phyloP scores from a whole-genome alignment of 83 land plant genomes.

The Picea mariana region DNA sequence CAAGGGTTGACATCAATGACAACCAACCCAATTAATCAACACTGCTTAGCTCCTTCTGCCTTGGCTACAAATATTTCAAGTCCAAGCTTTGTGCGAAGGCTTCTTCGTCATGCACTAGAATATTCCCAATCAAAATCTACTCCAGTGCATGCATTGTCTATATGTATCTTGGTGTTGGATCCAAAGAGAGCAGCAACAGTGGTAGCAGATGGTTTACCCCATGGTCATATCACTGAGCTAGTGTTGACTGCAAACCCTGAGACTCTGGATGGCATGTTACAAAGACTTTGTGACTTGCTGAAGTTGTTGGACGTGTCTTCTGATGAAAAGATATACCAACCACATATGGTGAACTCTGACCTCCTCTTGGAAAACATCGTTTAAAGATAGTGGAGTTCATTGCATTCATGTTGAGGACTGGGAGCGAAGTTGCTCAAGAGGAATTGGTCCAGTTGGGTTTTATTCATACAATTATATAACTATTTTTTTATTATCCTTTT shows the following conservation, averaged over 20 bases:
- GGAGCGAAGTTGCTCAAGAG: constrained; percentile 33
- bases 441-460: constrained; percentile 64
- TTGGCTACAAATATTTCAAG: constrained; percentile 79
- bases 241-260: constrained; percentile 63
- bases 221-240: constrained; percentile 50
- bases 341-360: too few species aligned
- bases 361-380: too few species aligned
- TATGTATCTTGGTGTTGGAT: constrained; percentile 87
- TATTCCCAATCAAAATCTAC: constrained; percentile 81
- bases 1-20: too few species aligned
- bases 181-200: constrained; percentile 64
- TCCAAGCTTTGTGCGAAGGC: constrained; percentile 83
- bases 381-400: constrained; percentile 70
- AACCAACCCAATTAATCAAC: too few species aligned
- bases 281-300: constrained; percentile 53
- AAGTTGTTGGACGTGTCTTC: too few species aligned
- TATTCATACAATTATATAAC: constrained; percentile 47
- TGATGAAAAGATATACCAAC: too few species aligned
- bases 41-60: constrained; percentile 28
- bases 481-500: constrained; percentile 95
- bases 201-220: constrained; percentile 31
- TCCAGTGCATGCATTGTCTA: constrained; percentile 73
- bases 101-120: constrained; percentile 81
- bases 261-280: constrained; percentile 88
- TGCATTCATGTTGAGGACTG: constrained; percentile 75